Base-by-base conservation (phyloP, 225 moss, liverwort and hornwort species). In the Thuidium tamariscinum region DNA sequence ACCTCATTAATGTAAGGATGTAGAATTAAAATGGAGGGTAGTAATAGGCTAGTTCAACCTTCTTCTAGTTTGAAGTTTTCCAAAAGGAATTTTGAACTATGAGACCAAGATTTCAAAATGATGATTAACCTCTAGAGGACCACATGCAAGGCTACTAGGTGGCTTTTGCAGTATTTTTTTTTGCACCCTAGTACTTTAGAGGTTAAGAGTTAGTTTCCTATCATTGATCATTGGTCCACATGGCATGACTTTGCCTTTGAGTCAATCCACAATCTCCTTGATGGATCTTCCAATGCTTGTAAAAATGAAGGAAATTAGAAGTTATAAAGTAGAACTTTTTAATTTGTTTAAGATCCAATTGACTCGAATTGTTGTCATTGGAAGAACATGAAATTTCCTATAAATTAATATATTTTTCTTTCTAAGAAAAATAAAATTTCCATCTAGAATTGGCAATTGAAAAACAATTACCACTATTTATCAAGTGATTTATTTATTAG, bases 21-120 rank as follows among this genome's bases (percentile, higher is more conserved):
- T 3, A 3, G 10, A n/a, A 65, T 19, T 17, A 3, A 65, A n/a
- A n/a, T n/a, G 5, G n/a, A 10, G 0, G n/a, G 11, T 0, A 0
- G 5, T 34, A 21, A 22, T 5, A 22, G 6, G 6, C 2, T 22
- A 8, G 3, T 65, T 65, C 11, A n/a, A 39, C 7, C 2, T 25
- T 68, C 3, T 39, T 36, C 21, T 0, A 21, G 4, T 23, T 20
- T 68, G 13, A 13, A 39, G 22, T 39, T 66, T 18, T 1, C 6
- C 6, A 36, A 65, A 36, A 21, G 3, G 37, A 66, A 1, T 10
- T 65, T 17, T 20, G 5, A 34, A 66, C 11, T 36, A 11, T 37
- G 2, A 4, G 4, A 41, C 41, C 2, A 69, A 0, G 39, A 39
- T 1, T 13, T 25, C 4, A 25, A 68, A 69, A 7, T 25, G 41